Evolutionary conservation across 768 basidiomycete species (phyloP).

Genomic region (Phaffia tasmanica): DNA sequence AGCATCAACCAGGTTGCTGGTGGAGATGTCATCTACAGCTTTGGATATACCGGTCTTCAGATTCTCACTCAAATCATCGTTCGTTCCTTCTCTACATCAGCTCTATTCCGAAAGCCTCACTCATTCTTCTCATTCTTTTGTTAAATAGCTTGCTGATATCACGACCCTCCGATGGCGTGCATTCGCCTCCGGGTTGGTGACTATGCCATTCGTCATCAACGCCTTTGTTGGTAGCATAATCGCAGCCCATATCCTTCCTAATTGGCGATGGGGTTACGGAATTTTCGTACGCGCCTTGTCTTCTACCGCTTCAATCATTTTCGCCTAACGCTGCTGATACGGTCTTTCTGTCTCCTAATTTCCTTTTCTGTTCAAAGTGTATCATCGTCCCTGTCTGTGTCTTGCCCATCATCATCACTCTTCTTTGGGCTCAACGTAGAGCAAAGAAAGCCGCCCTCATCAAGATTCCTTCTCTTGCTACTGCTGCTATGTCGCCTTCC

Average conservation of each 20-base stretch:
- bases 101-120: slow-evolving; percentile 13
- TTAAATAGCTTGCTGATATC: slow-evolving; percentile 38
- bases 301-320: neutral
- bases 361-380: slow-evolving; percentile 28
- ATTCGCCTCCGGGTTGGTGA: slow-evolving; percentile 24
- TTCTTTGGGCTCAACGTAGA: slow-evolving; percentile 38
- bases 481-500: no score
- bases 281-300: slow-evolving; percentile 28
- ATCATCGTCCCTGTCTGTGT: slow-evolving; percentile 37
- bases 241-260: slow-evolving; percentile 36
- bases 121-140: neutral
- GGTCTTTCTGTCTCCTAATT: slow-evolving; percentile 1
- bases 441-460: slow-evolving; percentile 29
- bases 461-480: slow-evolving; percentile 13
- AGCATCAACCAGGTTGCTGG: slow-evolving; percentile 33
- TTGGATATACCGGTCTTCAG: slow-evolving; percentile 37
- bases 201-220: slow-evolving; percentile 24
- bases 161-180: slow-evolving; percentile 40
- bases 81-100: neutral
- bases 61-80: slow-evolving; percentile 28
- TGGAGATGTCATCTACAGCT: slow-evolving; percentile 45
- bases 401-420: slow-evolving; percentile 35
- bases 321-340: slow-evolving; percentile 1
- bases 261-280: slow-evolving; percentile 42
- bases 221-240: slow-evolving; percentile 31